A percentile compares a stretch with the other conserved stretches of the same genome.
Evolutionary conservation across 139 green algal species (phyloP).

Genomic region (Haematococcus sp.): DNA sequence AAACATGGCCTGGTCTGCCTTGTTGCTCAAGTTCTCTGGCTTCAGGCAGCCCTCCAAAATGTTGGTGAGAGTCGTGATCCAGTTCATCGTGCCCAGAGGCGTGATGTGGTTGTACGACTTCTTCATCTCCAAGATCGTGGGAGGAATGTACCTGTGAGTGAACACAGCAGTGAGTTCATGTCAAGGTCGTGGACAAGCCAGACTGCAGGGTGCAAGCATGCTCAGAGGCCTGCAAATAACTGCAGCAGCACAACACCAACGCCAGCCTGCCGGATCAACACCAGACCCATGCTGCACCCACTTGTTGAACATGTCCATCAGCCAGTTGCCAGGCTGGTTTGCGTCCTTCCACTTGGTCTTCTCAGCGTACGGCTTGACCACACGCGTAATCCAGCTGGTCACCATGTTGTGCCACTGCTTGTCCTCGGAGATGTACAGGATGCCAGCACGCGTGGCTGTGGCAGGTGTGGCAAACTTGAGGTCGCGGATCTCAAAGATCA

Average conservation of each 20-base stretch:
- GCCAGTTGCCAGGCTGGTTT: constrained; percentile 58
- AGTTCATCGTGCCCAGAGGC: constrained; percentile 83
- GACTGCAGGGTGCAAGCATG: too few relatives aligned
- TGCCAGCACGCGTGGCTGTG: constrained; percentile 81
- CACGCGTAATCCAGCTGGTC: constrained; percentile 16
- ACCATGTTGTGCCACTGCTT: constrained; percentile 87
- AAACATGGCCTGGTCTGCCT: constrained; percentile 73
- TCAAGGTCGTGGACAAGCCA: too few relatives aligned
- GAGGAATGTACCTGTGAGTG: constrained; percentile 55
- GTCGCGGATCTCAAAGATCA: constrained; percentile 86
- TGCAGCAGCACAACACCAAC: too few relatives aligned
- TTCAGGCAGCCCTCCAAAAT: constrained; percentile 80
- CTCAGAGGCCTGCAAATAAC: too few relatives aligned
- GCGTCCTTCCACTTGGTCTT: constrained; percentile 83
- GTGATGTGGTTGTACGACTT: constrained; percentile 79
- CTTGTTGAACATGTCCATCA: constrained; percentile 77
- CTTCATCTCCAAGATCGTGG: constrained; percentile 81
- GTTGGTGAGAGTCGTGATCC: constrained; percentile 72
- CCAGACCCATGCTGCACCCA: neutral
- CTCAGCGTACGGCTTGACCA: constrained; percentile 67
- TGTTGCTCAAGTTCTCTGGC: constrained; percentile 76
- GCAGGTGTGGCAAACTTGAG: constrained; percentile 83
- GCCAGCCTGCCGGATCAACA: too few relatives aligned
- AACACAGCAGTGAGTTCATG: too few relatives aligned
- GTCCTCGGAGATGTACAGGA: constrained; percentile 81